Conservation (phyloP, 1,284 basidiomycete species). For the Ustilago xerochloae region DNA sequence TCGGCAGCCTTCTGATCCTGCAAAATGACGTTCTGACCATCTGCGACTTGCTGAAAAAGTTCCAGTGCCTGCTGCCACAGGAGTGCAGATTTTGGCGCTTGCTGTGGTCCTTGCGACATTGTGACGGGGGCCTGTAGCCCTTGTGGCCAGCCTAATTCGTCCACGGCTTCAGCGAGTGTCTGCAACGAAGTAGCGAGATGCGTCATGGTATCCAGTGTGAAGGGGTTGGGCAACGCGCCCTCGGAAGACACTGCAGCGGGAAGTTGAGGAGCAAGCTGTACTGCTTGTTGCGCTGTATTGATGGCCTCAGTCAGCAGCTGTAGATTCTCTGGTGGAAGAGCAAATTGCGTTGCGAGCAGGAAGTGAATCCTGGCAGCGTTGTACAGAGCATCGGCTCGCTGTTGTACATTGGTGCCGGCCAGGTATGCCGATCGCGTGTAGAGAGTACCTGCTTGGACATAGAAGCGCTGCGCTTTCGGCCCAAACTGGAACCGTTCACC, state of each 20-base stretch:
- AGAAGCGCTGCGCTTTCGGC: conserved; percentile 51
- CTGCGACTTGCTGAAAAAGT: conserved; percentile 24
- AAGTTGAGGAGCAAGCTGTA: conserved; percentile 27
- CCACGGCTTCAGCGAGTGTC: conserved; percentile 43
- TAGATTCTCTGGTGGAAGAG: conserved; percentile 36
- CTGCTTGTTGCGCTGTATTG: conserved; percentile 20
- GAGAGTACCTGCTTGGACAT: conserved; percentile 32
- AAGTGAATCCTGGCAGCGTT: conserved; percentile 49
- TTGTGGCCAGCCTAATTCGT: conserved; percentile 46
- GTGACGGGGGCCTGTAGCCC: conserved; percentile 2
- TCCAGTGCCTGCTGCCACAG: conserved; percentile 35
- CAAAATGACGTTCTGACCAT: conserved; percentile 28
- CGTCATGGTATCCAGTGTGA: conserved; percentile 44
- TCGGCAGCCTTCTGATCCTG: conserved; percentile 24
- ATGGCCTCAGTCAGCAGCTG: conserved; percentile 28
- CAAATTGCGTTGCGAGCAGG: conserved; percentile 51
- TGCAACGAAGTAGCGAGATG: conserved; percentile 41
- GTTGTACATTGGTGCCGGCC: conserved; percentile 3
- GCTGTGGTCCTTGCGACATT: background rate
- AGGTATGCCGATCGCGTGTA: conserved; percentile 36
- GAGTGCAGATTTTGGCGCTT: background rate
- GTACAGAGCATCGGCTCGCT: conserved; percentile 36
- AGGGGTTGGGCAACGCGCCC: conserved; percentile 36
- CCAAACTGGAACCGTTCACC: conserved; percentile 55
- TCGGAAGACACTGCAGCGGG: background rate